A percentile compares a stretch with the other conserved stretches of the same genome.
These are phyloP conservation scores for Streptanthus diversifolius DNA, from an alignment of 345 rosid species.

Conservation along the genomic window DNA sequence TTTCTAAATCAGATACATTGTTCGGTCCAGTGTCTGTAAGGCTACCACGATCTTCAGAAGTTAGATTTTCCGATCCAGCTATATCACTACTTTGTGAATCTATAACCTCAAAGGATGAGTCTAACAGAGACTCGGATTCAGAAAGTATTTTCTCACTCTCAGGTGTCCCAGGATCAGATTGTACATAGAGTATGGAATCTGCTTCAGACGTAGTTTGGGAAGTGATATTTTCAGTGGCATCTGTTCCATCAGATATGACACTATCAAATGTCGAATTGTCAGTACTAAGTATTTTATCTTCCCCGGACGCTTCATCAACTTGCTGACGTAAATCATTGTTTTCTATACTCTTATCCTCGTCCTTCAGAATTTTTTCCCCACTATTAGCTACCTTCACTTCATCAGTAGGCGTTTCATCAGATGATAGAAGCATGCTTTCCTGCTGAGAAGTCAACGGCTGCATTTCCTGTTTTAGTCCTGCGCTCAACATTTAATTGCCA, in stretches of 20 bases:
- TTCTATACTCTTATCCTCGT: slow-evolving; percentile 33
- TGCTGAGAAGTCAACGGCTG: slow-evolving; percentile 61
- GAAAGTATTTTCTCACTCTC: slow-evolving; percentile 17
- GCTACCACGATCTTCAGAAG: slow-evolving; percentile 37
- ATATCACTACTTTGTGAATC: slow-evolving; percentile 31
- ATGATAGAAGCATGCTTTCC: slow-evolving; percentile 43
- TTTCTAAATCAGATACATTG: slow-evolving; percentile 28
- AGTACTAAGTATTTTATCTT: slow-evolving; percentile 31
- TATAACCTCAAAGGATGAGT: slow-evolving; percentile 41
- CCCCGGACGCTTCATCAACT: slow-evolving; percentile 38
- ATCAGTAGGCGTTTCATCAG: slow-evolving; percentile 35
- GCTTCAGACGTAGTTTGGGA: slow-evolving; percentile 38
- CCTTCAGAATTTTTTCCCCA: slow-evolving; percentile 30
- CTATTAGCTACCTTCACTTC: slow-evolving; percentile 33
- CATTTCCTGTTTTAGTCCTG: slow-evolving; percentile 66
- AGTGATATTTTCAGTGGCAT: slow-evolving; percentile 28
- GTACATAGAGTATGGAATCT: slow-evolving; percentile 29
- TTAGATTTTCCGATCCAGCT: slow-evolving; percentile 31
- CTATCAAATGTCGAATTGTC: slow-evolving; percentile 27
- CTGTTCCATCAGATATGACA: slow-evolving; percentile 29
- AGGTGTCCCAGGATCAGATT: slow-evolving; percentile 30
- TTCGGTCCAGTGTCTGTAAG: slow-evolving; percentile 30
- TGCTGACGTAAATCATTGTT: slow-evolving; percentile 32
- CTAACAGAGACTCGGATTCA: slow-evolving; percentile 31
- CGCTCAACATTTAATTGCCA: not conserved